These are phyloP conservation scores for Myriosclerotinia scirpicola DNA, from an alignment of 2,329 filamentous ascomycete species.

Conservation along the genomic window DNA sequence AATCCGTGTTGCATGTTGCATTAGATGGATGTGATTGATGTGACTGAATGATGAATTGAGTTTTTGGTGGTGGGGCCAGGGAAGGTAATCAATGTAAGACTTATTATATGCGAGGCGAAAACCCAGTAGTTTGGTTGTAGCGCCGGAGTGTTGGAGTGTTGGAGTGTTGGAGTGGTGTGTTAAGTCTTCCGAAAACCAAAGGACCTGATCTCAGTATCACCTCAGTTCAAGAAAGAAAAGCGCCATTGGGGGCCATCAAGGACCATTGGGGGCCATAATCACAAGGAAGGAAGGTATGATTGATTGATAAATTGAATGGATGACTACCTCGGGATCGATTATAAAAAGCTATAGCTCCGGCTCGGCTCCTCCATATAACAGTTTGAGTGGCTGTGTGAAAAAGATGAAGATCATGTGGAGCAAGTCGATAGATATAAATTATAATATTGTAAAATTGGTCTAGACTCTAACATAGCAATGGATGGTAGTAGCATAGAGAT, in stretches of 20 bases:
- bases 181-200: neutral
- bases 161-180: neutral
- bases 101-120: neutral
- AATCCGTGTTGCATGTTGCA: neutral
- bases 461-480: neutral
- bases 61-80: neutral
- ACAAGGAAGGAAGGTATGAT: neutral
- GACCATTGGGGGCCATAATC: no score
- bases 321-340: neutral
- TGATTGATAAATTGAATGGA: no score
- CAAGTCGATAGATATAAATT: no score
- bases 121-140: slow-evolving; percentile 15
- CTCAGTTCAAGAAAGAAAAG: neutral
- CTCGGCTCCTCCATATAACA: no score
- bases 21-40: slow-evolving; percentile 11
- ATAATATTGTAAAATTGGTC: neutral
- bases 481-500: no score
- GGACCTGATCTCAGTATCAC: neutral
- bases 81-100: no score
- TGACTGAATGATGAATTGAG: slow-evolving; percentile 5
- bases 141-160: neutral
- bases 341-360: no score
- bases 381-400: no score
- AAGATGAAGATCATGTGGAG: slow-evolving; percentile 2
- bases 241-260: slow-evolving; percentile 1